Percentiles rank a stretch among this genome's conserved stretches.
Evolutionary conservation across 2,329 filamentous ascomycete genomes (phyloP).

Genomic region (Aspergillus neotritici): DNA sequence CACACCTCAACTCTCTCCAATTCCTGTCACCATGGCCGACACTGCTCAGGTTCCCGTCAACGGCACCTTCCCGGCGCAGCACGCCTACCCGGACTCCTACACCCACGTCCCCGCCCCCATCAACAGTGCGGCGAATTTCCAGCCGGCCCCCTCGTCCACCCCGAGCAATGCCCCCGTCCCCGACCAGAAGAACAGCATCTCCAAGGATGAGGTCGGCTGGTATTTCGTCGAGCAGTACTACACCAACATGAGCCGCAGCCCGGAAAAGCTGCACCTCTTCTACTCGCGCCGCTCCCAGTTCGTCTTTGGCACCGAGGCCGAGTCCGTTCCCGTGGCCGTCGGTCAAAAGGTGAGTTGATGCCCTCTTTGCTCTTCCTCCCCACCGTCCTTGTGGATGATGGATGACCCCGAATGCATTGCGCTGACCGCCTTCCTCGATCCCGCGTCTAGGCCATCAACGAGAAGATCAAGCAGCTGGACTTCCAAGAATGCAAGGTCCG

Average conservation of each 20-base stretch:
- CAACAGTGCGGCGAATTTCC: constrained; percentile 34
- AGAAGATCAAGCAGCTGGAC: constrained; percentile 86
- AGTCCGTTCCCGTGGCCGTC: constrained; percentile 77
- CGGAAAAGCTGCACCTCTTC: constrained; percentile 92
- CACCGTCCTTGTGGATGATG: not conserved
- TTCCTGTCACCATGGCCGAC: constrained; percentile 32
- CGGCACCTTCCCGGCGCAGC: constrained; percentile 38
- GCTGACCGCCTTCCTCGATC: constrained; percentile 15
- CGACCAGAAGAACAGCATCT: constrained; percentile 44
- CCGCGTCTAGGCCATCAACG: constrained; percentile 70
- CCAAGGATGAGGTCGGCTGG: constrained; percentile 96
- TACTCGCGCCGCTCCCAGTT: constrained; percentile 96
- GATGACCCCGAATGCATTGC: too few species aligned
- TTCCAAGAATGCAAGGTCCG: constrained; percentile 98
- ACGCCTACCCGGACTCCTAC: constrained; percentile 35
- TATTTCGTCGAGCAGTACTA: constrained; percentile 99
- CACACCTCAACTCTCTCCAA: constrained; percentile 3
- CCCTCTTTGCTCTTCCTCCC: not conserved
- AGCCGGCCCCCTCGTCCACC: constrained; percentile 37
- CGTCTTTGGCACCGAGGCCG: constrained; percentile 84
- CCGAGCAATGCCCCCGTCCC: constrained; percentile 33
- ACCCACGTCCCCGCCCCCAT: constrained; percentile 29
- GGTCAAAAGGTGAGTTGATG: constrained; percentile 68
- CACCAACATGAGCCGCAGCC: constrained; percentile 88
- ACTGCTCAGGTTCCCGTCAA: constrained; percentile 38